Evolutionary conservation across 345 rosid genomes (phyloP), one percentile per base, ranked within the genome.

Genomic region (rapeseed (Brassica napus)): DNA sequence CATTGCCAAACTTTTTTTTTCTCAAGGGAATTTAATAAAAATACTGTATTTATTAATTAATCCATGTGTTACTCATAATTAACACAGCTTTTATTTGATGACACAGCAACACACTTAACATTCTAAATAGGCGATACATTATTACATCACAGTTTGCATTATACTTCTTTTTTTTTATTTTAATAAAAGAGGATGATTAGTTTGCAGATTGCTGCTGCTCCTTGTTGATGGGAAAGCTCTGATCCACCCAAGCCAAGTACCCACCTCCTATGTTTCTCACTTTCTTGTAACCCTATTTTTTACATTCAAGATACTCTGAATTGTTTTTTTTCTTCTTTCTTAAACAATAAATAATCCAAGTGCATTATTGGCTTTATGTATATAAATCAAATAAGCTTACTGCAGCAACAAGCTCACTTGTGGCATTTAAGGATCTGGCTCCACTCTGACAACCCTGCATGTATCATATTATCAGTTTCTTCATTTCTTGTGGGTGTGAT

Each of bases 361-460:
- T 28, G 12, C 42, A 8, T 8, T 62, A 24, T 24, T 52, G 57
- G n/a, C 21, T 52, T 52, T 4, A 14, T 62, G 37, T 47, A 14
- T 21, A 12, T 11, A 21, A 21, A 66, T 8, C 54, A 11, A 61
- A 14, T 8, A 0, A 11, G 69, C 96, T 87, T 86, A 94, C 97
- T 31, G 84, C 88, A 34, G 68, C 62, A 31, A 86, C 78, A 79
- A 92, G 93, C 81, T 90, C 97, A 73, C 79, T 37, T 26, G 91
- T 76, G 52, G 98, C 97, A 30, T 80, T 68, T 34, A 87, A 76
- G 65, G 98, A 94, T 81, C 98, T 89, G 65, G 85, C 95, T 75
- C 98, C 97, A 81, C 97, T 89, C 75, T 88, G 94, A 81, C 98
- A 94, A 58, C 97, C 94, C 97, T 94, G n/a, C 23, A n/a, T 60